Evolutionary conservation across 495 filamentous ascomycete species (phyloP), one percentile per base, ranked within the genome.

Genomic region (Penicillium soppii): DNA sequence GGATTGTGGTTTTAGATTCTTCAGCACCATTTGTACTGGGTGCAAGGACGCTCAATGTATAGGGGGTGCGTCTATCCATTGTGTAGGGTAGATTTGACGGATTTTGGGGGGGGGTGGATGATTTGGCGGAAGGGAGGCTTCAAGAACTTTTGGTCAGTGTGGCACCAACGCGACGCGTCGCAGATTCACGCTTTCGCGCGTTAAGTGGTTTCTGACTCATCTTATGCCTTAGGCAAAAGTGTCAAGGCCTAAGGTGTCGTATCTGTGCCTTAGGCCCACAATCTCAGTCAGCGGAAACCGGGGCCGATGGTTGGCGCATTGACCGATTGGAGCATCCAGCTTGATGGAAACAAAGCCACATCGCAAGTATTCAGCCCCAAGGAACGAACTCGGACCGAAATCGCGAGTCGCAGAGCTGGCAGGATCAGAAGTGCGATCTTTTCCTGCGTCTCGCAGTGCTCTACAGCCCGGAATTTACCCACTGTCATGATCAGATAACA

Each of bases 31-130:
- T 70, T 77, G 82, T 63, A 79, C 77, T 75, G 42, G 83, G 78
- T 57, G 87, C 80, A 59, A 94, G 85, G 54, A 96, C 81, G 70
- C 86, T 88, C 63, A 94, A 73, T 7, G 90, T 84, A 67, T 87
- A 95, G 5, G 88, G 83, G 52, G 90, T 90, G 73, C 88, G 88
- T 67, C 86, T 82, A 78, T 99, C 95, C 89, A 97, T 96, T 41
- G 35, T 59, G 66, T 47, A 51, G 62, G 27, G 63, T 52, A 59
- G 33, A 48, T 56, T 47, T 39, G 45, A 48, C 38, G 55, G 47
- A 52, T 62, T 58, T 59, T n/a, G n/a, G n/a, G n/a, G 35, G 43
- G 47, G 46, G 56, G 37, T 15, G 43, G 44, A 30, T 39, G 26
- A 39, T 22, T 49, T 49, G 29, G 58, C 43, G 42, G 57, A 57